A percentile compares a stretch with the other conserved stretches of the same genome.
Evolutionary conservation across 805 yeast species (phyloP).

Genomic region (Candida succiphila): DNA sequence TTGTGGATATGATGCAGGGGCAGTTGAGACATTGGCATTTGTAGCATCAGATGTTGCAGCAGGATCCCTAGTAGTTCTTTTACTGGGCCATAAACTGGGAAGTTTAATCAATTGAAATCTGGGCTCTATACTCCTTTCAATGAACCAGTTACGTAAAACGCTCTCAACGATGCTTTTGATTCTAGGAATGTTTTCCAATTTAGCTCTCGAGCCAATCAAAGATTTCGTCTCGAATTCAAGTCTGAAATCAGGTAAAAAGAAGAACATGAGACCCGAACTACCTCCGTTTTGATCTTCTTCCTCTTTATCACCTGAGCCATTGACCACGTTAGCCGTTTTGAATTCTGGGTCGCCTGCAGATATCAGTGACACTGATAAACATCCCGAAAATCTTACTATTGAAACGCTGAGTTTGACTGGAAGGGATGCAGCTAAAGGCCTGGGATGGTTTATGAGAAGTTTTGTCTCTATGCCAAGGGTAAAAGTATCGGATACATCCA

Average conservation of each 20-base stretch:
- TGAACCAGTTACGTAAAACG: constrained; percentile 78
- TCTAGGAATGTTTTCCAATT: constrained; percentile 88
- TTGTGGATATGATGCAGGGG: neutral
- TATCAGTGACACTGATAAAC: constrained; percentile 67
- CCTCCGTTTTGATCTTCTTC: neutral
- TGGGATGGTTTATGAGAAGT: constrained; percentile 70
- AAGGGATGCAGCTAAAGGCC: constrained; percentile 72
- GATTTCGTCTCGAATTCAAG: constrained; percentile 85
- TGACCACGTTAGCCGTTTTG: constrained; percentile 4
- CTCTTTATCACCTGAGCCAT: constrained; percentile 4
- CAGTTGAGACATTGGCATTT: neutral
- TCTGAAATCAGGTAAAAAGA: constrained; percentile 85
- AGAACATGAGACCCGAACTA: constrained; percentile 46
- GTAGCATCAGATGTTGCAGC: constrained; percentile 1
- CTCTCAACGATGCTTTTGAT: constrained; percentile 77
- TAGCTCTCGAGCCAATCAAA: constrained; percentile 84
- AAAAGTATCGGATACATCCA: constrained; percentile 77
- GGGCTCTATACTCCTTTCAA: constrained; percentile 90
- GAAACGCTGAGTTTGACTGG: constrained; percentile 84
- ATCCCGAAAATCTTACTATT: constrained; percentile 83
- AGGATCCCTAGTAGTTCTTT: constrained; percentile 41
- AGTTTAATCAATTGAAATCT: constrained; percentile 75
- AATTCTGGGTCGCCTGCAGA: constrained; percentile 23
- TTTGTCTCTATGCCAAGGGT: constrained; percentile 81
- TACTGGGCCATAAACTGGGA: constrained; percentile 83